phyloP scores from a whole-genome alignment of 1,139 yeast genomes.

The Debaryomyces psychrophilus region DNA sequence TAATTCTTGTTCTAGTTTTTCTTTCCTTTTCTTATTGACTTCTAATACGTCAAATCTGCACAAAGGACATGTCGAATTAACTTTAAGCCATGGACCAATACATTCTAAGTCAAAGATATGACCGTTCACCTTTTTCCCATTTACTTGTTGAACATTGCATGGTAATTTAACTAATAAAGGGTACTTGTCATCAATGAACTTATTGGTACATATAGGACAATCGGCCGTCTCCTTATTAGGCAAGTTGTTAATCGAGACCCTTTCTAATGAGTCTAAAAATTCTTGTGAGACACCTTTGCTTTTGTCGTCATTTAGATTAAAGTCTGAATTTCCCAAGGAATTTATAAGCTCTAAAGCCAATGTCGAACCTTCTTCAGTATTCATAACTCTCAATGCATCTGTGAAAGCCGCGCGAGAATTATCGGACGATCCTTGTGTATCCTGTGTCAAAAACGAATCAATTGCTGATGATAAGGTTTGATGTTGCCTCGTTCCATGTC shows the following conservation, averaged over 20 bases:
- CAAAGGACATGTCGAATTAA: constrained; percentile 83
- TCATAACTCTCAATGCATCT: constrained; percentile 36
- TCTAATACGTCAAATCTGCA: constrained; percentile 74
- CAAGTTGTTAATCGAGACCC: constrained; percentile 58
- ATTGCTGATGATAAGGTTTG: constrained; percentile 40
- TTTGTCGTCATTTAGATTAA: constrained; percentile 14
- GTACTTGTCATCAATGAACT: constrained; percentile 69
- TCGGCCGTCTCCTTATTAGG: constrained; percentile 55
- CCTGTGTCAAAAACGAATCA: constrained; percentile 35
- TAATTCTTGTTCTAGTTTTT: constrained; percentile 43
- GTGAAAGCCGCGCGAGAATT: constrained; percentile 26
- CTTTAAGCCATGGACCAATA: constrained; percentile 83
- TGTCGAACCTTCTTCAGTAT: constrained; percentile 35
- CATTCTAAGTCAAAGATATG: constrained; percentile 90
- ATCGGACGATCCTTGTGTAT: constrained; percentile 16
- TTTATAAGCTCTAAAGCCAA: constrained; percentile 33
- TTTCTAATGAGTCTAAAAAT: constrained; percentile 73
- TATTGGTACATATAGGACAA: constrained; percentile 85
- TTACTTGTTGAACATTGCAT: constrained; percentile 49
- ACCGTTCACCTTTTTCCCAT: constrained; percentile 28
- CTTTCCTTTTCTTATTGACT: constrained; percentile 43
- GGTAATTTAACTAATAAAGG: constrained; percentile 84
- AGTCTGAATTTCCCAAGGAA: constrained; percentile 23
- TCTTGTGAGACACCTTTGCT: constrained; percentile 65
- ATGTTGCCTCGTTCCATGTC: constrained; percentile 29